Percentiles rank a stretch among this genome's conserved stretches.
Evolutionary conservation across 768 basidiomycete genomes (phyloP).

Genomic region (Boletus tomentosulus): DNA sequence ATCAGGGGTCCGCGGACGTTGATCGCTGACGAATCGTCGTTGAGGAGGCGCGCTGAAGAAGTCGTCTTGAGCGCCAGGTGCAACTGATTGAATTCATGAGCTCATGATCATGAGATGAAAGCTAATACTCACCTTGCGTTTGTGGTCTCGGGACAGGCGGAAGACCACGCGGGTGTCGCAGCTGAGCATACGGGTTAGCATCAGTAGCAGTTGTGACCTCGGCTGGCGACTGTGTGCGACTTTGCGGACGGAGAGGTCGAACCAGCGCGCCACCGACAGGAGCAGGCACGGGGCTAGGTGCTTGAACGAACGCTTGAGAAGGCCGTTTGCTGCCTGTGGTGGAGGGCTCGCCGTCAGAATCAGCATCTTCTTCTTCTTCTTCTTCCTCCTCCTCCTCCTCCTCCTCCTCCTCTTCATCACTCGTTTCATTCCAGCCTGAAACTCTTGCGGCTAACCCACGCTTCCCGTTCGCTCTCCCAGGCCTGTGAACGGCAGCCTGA

Average conservation of each 20-base stretch:
- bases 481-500: slow-evolving; percentile 71
- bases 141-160: slow-evolving; percentile 57
- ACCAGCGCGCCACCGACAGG: slow-evolving; percentile 17
- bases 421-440: slow-evolving; percentile 61
- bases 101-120: not conserved
- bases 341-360: slow-evolving; percentile 53
- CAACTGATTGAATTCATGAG: slow-evolving; percentile 13
- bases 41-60: slow-evolving; percentile 33
- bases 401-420: slow-evolving; percentile 77
- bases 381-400: slow-evolving; percentile 73
- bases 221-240: slow-evolving; percentile 29
- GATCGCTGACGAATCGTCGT: slow-evolving; percentile 53
- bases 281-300: slow-evolving; percentile 16
- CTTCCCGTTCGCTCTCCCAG: slow-evolving; percentile 52
- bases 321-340: slow-evolving; percentile 31
- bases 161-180: slow-evolving; percentile 57
- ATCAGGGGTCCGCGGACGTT: slow-evolving; percentile 52
- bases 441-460: slow-evolving; percentile 38
- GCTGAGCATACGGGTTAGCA: slow-evolving; percentile 41
- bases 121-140: slow-evolving; percentile 39
- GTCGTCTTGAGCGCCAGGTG: slow-evolving; percentile 44
- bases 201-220: slow-evolving; percentile 29
- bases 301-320: slow-evolving; percentile 17
- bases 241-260: slow-evolving; percentile 29
- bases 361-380: slow-evolving; percentile 59